Base-by-base conservation (phyloP, 1,139 yeast genomes). In the Debaryomyces fabryi region DNA sequence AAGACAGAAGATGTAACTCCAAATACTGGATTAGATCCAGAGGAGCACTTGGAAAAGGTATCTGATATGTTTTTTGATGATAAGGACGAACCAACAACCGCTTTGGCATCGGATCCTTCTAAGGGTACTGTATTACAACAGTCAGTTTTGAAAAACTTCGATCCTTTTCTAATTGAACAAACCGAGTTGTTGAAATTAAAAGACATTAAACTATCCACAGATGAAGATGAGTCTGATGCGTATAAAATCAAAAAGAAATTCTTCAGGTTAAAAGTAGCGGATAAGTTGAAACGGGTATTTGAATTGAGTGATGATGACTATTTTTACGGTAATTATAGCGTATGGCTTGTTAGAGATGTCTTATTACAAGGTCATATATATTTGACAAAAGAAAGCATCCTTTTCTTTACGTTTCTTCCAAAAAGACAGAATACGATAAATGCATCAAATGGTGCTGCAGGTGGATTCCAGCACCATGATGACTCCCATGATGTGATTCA, bases 321-420 rank as follows among this genome's bases (percentile, higher is more conserved):
- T 24, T 76, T 85, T 52, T 60, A 77, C 37, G 78, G 78, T 12
- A 84, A 85, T 53, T 87, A 76, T 58, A 79, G 86, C 6, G 83
- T 91, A 30, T 92, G 97, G 96, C 69, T 92, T 37, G 74, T 90
- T 47, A 81, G 85, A 52, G 96, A 89, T 58, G 95, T 92, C 1
- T 69, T 92, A 33, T 68, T 91, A 27, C 97, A 91, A 63, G 98
- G 98, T 2, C 92, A 88, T 57, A 64, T 90, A 13, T 88, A 88
- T 58, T 67, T 92, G 33, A 91, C 97, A 2, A 67, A 73, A 40
- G 72, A 78, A 12, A 80, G 82, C 53, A 65, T 92, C 7, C 69
- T 90, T 42, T 92, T 89, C 63, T 86, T 87, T 68, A 95, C 97
- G 0, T 86, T 84, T 57, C 66, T 92, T n/a, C 96, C 97, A 0